Evolutionary conservation across 371 early-diverging fungal species (phyloP), one percentile per base, ranked within the genome.

Genomic region (Nematocida minor): DNA sequence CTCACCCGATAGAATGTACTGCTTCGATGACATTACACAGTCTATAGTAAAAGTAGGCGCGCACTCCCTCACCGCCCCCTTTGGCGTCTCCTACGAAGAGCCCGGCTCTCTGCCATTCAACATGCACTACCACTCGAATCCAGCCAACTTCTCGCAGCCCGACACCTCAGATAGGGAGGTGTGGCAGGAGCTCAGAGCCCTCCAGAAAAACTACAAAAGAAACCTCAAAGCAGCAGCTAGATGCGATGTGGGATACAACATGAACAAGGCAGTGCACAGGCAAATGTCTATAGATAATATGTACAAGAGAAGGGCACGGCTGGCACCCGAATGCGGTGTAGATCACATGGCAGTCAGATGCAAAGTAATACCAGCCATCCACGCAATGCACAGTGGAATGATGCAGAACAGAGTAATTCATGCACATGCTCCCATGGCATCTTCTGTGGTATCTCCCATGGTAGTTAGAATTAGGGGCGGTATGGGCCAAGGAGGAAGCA

Each of bases 1-100:
- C 38, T 74, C 77, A 22, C 22, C 32, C 22, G 77, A 74, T 38
- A 41, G 22, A 9, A 14, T 51, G n/a, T 74, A 74, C 60, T 74
- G 77, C 77, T 74, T 22, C 38, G 64, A 74, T 31, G 46, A 64
- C 0, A 2, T 40, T 4, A 44, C 69, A 41, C 25, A 40, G 27
- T 36, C 41, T 7, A 74, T 74, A 64, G 32, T 9, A n/a, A n/a
- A 66, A 27, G 36, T 48, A 14, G 77, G 77, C 1, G n/a, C 62
- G 11, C 22, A 25, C 22, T 11, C 11, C n/a, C n/a, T 51, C 27
- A 27, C 51, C 22, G 25, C 51, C 9, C 51, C 51, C n/a, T 51
- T 51, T 51, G 51, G 51, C 27, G 51, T 51, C 7, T n/a, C 9
- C 22, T n/a, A n/a, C 11, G 9, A 11, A 7, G 27, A n/a, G 22